phyloP scores from a whole-genome alignment of 331 rosid species.

The Quercus lobata region DNA sequence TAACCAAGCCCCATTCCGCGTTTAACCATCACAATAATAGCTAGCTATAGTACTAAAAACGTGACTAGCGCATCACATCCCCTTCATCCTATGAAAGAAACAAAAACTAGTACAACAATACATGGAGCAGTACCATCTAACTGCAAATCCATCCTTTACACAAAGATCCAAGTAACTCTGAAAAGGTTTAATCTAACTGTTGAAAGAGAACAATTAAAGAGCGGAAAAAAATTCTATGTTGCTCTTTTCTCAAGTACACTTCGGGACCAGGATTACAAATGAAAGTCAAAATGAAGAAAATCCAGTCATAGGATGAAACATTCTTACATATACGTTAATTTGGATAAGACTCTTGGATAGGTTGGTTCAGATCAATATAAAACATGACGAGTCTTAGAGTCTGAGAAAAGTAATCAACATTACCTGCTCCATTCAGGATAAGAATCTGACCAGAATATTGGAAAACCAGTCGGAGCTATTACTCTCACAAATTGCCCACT shows the following conservation, averaged over 20 bases:
- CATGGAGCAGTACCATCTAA: no score
- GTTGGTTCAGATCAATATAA: neutral
- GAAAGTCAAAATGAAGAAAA: neutral
- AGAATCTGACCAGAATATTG: conserved; percentile 22
- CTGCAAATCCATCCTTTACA: neutral
- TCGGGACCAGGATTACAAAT: neutral
- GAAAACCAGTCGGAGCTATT: conserved; percentile 14
- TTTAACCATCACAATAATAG: no score
- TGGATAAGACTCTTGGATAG: conserved; percentile 8
- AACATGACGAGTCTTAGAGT: neutral
- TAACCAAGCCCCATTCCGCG: no score
- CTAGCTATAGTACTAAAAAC: no score
- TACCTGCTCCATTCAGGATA: conserved; percentile 16
- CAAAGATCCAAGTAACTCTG: neutral
- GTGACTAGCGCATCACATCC: no score
- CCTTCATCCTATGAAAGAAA: no score
- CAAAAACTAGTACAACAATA: no score
- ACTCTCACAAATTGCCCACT: conserved; percentile 17
- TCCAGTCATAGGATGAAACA: neutral
- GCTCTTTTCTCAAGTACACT: conserved; percentile 15
- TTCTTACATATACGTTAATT: neutral
- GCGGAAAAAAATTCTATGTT: neutral
- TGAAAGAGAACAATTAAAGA: conserved; percentile 15
- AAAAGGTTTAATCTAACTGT: neutral
- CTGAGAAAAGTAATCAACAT: conserved; percentile 6